Base-by-base conservation (phyloP, 2,329 filamentous ascomycete genomes). In the Cladosporium austrohemisphaericum region DNA sequence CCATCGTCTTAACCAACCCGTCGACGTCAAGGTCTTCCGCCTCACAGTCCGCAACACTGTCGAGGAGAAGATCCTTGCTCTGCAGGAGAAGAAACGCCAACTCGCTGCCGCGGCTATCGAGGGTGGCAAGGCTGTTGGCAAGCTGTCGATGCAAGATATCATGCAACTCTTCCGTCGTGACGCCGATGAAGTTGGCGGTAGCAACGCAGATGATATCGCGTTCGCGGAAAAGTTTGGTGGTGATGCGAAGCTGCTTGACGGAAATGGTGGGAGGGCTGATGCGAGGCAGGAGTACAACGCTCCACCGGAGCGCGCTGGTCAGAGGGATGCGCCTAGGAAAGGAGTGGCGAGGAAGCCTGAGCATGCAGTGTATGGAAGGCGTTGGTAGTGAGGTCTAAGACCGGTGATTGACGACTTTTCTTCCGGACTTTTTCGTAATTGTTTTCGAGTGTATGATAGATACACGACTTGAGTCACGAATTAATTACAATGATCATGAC, bases 1-100 rank as follows among this genome's bases (percentile, higher is more conserved):
- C 20, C 93, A 98, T 66, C 89, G 93, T n/a, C 84, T 98, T 46
- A 97, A 95, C 32, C 93, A 98, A 70, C 96, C 89, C 1, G 79
- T 92, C 32, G 91, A 97, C 64, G 93, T 98, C 26, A 82, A 92
- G 49, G 89, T 98, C 55, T 98, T 95, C 76, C 94, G 93, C 62
- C 81, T 98, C 60, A 95, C 90, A 2, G 84, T 98, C 53, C 80
- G 81, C 57, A 78, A 85, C 57, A 91, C 86, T 0, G 92, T 98
- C 49, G 93, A 98, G 74, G 90, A 92, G 68, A 83, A 91, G 51
- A 98, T 98, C 60, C 74, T 97, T n/a, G 88, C 87, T 53, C 79
- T 98, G 18, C 93, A 98, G 70, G 86, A 95, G 55, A 89, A 90
- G 69, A 98, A 98, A 73, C 83, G 93, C 9, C 82, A 89, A 60